Percentiles rank a stretch among this genome's conserved stretches.
Conservation (phyloP, 768 basidiomycete species). For the Leccinellum rugosiceps region DNA sequence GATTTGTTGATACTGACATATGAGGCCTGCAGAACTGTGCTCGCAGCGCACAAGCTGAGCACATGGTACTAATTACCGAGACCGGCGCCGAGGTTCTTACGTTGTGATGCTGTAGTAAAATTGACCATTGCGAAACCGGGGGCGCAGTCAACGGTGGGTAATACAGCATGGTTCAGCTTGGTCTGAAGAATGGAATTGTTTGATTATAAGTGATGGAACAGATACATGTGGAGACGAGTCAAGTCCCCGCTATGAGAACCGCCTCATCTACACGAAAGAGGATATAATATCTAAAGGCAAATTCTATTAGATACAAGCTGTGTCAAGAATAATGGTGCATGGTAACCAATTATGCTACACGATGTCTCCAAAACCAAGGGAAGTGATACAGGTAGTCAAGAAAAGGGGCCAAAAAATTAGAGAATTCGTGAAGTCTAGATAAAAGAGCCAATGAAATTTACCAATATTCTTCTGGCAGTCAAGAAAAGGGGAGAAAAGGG, state of each 20-base stretch:
- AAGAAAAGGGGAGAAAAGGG: too few species aligned
- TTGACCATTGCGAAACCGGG: too few species aligned
- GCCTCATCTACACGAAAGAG: neutral
- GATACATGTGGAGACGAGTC: neutral
- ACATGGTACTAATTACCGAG: conserved; percentile 83
- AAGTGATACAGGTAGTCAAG: neutral
- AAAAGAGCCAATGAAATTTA: too few species aligned
- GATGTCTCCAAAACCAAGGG: neutral
- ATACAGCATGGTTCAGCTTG: too few species aligned
- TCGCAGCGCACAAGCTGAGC: conserved; percentile 82
- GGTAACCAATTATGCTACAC: conserved; percentile 13
- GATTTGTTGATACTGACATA: neutral
- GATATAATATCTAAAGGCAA: neutral
- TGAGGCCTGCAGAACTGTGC: conserved; percentile 62
- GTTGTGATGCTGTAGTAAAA: conserved; percentile 16
- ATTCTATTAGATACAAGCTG: neutral
- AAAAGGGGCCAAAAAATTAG: too few species aligned
- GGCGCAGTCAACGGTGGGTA: too few species aligned
- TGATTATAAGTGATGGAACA: neutral
- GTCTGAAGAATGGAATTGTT: neutral
- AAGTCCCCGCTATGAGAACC: neutral
- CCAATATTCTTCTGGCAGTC: too few species aligned
- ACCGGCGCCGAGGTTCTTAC: conserved; percentile 79
- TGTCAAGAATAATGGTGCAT: neutral
- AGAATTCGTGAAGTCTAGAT: too few species aligned